A percentile compares a stretch with the other conserved stretches of the same genome.
These are phyloP conservation scores for Podila verticillata DNA, from an alignment of 192 early-diverging fungal genomes.

Conservation along the genomic window DNA sequence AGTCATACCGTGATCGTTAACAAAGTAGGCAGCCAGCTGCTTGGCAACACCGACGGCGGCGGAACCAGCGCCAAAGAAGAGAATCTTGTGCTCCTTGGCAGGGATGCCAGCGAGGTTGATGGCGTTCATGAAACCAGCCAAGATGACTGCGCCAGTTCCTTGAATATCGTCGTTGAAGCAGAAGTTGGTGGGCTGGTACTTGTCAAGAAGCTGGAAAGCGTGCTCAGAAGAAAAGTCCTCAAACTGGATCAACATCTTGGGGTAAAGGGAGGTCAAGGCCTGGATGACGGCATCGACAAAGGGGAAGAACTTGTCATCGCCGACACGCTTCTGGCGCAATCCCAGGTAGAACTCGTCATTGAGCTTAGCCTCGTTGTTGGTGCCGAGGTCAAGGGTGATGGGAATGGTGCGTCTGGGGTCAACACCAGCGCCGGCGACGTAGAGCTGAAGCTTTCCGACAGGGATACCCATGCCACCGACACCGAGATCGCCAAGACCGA, in stretches of 20 bases:
- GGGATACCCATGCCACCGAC: constrained; percentile 97
- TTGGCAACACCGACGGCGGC: constrained; percentile 96
- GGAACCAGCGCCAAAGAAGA: constrained; percentile 95
- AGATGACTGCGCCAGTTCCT: constrained; percentile 93
- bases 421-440: constrained; percentile 86
- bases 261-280: constrained; percentile 75
- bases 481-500: constrained; percentile 95
- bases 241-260: constrained; percentile 90
- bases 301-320: constrained; percentile 76
- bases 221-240: constrained; percentile 97
- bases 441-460: constrained; percentile 94
- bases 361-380: constrained; percentile 83
- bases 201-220: constrained; percentile 84
- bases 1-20: constrained; percentile 75
- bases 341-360: constrained; percentile 94
- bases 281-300: constrained; percentile 87
- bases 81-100: constrained; percentile 81
- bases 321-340: constrained; percentile 71
- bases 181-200: constrained; percentile 78
- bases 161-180: constrained; percentile 98
- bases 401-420: constrained; percentile 89
- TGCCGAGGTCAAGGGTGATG: constrained; percentile 92
- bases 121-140: constrained; percentile 93
- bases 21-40: constrained; percentile 86
- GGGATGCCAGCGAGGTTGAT: constrained; percentile 73